phyloP scores from a whole-genome alignment of 73 alveolate species.

The Paramecium tetraurelia region DNA sequence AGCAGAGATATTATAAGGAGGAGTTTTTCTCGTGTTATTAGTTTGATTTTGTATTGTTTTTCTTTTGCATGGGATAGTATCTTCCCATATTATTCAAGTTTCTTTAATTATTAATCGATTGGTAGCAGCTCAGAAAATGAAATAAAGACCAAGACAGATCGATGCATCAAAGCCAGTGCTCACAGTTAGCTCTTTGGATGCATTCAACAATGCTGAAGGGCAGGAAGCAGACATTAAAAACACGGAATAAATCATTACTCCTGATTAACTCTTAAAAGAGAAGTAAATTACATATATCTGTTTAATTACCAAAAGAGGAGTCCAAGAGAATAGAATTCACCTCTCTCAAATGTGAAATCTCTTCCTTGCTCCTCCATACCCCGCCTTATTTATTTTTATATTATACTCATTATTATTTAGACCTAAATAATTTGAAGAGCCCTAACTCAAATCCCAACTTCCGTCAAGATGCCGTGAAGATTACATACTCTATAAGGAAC shows the following conservation, averaged over 20 bases:
- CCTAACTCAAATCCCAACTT: neutral
- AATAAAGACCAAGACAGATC: neutral
- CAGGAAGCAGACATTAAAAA: neutral
- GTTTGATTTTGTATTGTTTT: neutral
- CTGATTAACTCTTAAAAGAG: neutral
- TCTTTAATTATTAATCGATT: constrained; percentile 6
- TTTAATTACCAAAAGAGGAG: neutral
- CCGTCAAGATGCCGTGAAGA: constrained; percentile 11
- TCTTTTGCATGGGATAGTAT: neutral
- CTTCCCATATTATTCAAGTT: neutral
- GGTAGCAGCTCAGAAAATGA: neutral
- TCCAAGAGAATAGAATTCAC: neutral
- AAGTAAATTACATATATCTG: neutral
- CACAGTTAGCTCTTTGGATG: neutral
- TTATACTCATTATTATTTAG: neutral
- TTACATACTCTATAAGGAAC: neutral
- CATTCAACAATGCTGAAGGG: neutral
- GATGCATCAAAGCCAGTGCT: neutral
- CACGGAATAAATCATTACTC: neutral
- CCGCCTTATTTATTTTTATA: neutral
- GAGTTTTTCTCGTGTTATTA: neutral
- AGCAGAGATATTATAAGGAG: neutral
- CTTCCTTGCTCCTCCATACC: neutral
- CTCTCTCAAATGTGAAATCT: neutral
- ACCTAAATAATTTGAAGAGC: neutral